Base-by-base conservation (phyloP, 139 green algal species). In the Prasinococcaceae sp. region DNA sequence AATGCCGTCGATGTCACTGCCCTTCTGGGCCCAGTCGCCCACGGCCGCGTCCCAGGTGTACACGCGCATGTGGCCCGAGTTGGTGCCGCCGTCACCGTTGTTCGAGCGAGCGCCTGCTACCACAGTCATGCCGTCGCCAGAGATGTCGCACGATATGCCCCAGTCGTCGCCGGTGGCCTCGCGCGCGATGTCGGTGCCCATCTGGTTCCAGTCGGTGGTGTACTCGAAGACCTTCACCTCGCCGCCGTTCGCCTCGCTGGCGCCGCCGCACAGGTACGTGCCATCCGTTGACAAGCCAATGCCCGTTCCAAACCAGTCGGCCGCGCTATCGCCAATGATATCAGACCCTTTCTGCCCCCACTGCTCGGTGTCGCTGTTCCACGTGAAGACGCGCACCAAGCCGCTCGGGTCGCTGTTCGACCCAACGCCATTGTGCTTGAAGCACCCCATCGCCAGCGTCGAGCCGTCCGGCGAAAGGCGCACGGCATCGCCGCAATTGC, bases 51-150 rank as follows among this genome's bases (percentile, higher is more conserved):
- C 44, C 0, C 17, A 30, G 8, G 30, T 6, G 44, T 50, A 50
- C 44, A 50, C 44, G 22, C 44, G 44, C 44, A 50, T 25, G 44
- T 50, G 16, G 20, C 44, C 44, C 6, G 6, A 9, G 44, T 6
- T 14, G 0, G 44, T 14, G 20, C 20, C 44, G 44, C n/a, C n/a
- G n/a, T n/a, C n/a, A n/a, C n/a, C n/a, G n/a, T n/a, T n/a, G n/a
- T n/a, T n/a, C n/a, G n/a, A n/a, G n/a, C n/a, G n/a, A n/a, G n/a
- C n/a, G n/a, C n/a, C n/a, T n/a, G n/a, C n/a, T n/a, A n/a, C n/a
- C n/a, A n/a, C n/a, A n/a, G n/a, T n/a, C n/a, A n/a, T n/a, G n/a
- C n/a, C n/a, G n/a, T n/a, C n/a, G n/a, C n/a, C n/a, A n/a, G n/a
- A n/a, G n/a, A n/a, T n/a, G n/a, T n/a, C n/a, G n/a, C n/a, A n/a